A percentile compares a stretch with the other conserved stretches of the same genome.
These are phyloP conservation scores for Penium margaritaceum DNA, from an alignment of 139 green algal genomes.

Conservation along the genomic window DNA sequence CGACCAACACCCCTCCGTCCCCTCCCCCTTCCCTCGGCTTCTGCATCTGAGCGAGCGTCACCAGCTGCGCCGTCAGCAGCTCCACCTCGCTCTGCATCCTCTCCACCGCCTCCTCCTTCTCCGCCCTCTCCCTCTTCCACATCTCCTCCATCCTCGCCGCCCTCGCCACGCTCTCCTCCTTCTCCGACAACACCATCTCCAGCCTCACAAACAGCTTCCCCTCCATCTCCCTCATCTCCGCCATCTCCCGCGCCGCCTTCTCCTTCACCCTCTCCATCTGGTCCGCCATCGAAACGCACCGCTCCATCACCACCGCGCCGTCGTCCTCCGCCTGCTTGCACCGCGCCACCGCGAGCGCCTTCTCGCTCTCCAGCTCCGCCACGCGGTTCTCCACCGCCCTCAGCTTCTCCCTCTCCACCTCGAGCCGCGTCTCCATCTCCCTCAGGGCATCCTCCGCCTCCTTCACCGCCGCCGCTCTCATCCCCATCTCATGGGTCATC, in stretches of 20 bases:
- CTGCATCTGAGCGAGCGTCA: neutral
- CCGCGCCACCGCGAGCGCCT: neutral
- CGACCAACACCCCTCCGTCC: neutral
- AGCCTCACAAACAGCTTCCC: neutral
- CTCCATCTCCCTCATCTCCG: neutral
- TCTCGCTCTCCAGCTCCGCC: neutral
- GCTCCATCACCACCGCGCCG: neutral
- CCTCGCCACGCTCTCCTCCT: neutral
- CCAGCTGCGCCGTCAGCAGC: conserved; percentile 16
- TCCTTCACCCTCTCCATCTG: conserved; percentile 7
- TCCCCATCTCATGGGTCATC: neutral
- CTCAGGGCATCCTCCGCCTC: neutral
- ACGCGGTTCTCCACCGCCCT: neutral
- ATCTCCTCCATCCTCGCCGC: neutral
- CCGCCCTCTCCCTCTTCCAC: conserved; percentile 2
- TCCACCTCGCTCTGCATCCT: conserved; percentile 13
- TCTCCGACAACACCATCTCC: conserved; percentile 5
- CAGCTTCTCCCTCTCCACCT: neutral
- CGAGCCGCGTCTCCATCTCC: neutral
- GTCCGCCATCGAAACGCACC: neutral
- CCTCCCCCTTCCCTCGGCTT: too few species aligned
- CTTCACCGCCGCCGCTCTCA: neutral
- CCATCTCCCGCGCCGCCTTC: neutral
- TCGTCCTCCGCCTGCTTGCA: neutral
- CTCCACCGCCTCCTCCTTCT: conserved; percentile 1